Evolutionary conservation across 805 yeast species (phyloP), one percentile per base, ranked within the genome.

Genomic region (Ogataea pini): DNA sequence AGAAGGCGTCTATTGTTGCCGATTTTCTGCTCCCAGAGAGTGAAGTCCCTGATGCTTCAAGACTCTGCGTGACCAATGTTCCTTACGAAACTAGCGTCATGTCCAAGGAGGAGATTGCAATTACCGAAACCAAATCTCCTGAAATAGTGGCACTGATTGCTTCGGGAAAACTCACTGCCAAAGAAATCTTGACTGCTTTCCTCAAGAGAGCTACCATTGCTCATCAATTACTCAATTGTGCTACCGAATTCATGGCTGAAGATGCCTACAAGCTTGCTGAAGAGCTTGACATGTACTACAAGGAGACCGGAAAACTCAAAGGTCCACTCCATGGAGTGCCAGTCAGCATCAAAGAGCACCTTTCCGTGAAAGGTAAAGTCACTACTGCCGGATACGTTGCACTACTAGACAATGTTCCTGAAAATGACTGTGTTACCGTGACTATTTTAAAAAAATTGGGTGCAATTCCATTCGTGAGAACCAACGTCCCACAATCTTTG

Each of bases 251-350:
- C n/a, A 78, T 84, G 58, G 68, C 79, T 29, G 80, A 79, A 4
- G 79, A 80, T 49, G 89, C 87, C 12, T 67, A 83, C 50, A 69
- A 69, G 48, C 69, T 73, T 47, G 89, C 89, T 7, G 64, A 74
- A 55, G 70, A 60, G 46, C 70, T 80, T 52, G 91, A 85, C 58
- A 76, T 70, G 27, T 74, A 76, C 59, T 78, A 55, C 49, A 65
- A 62, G 49, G 56, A 69, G 34, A 64, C 73, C 36, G 85, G 84
- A 9, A 72, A 77, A 54, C 64, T 73, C 2, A 60, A 76, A 32
- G 87, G 87, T 19, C 85, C 87, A 1, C 71, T 83, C 37, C 87
- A 83, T 55, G 89, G 89, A 1, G 61, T 83, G 27, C 87, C 87
- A 56, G 67, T 59, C 62, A 65, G 55, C 2, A 49, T 72, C 47